Percentiles rank a stretch among this genome's conserved stretches.
These are phyloP conservation scores for Ogataea pilisensis DNA, from an alignment of 805 yeast species.

Conservation along the genomic window DNA sequence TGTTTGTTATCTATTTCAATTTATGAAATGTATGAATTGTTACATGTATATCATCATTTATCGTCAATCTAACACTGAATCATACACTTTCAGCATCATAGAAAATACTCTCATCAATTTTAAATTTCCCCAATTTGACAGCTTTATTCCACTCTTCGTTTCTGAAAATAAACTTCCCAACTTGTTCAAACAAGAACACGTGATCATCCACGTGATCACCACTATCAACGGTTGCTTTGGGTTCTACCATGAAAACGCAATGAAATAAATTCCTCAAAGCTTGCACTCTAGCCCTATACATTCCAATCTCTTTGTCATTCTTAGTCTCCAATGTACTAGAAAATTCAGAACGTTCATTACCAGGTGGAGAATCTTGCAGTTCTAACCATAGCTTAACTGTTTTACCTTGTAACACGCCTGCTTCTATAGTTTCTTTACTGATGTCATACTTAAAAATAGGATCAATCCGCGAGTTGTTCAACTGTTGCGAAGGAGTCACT, in stretches of 20 bases:
- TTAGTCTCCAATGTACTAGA: conserved; percentile 51
- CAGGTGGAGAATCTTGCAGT: conserved; percentile 44
- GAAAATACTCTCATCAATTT: conserved; percentile 37
- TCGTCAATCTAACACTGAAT: no score
- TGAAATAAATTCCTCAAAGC: conserved; percentile 42
- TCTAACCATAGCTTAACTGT: conserved; percentile 28
- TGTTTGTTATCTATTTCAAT: no score
- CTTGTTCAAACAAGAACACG: conserved; percentile 23
- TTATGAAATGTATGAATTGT: no score
- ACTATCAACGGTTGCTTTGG: background rate
- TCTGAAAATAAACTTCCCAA: conserved; percentile 43
- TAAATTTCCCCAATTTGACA: conserved; percentile 30
- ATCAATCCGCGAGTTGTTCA: conserved; percentile 20
- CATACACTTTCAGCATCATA: conserved; percentile 9
- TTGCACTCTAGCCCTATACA: conserved; percentile 30
- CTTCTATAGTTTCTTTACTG: conserved; percentile 17
- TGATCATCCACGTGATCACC: conserved; percentile 1
- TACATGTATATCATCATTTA: no score
- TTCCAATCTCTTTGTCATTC: conserved; percentile 31
- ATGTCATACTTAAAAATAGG: conserved; percentile 27
- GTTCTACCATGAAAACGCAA: conserved; percentile 32
- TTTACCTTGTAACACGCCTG: conserved; percentile 17
- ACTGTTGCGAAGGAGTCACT: conserved; percentile 19
- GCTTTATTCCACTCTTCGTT: conserved; percentile 36
- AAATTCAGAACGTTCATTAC: conserved; percentile 56